Evolutionary conservation across 129 eudicot genomes (phyloP).

Genomic region (Lonicera japonica): DNA sequence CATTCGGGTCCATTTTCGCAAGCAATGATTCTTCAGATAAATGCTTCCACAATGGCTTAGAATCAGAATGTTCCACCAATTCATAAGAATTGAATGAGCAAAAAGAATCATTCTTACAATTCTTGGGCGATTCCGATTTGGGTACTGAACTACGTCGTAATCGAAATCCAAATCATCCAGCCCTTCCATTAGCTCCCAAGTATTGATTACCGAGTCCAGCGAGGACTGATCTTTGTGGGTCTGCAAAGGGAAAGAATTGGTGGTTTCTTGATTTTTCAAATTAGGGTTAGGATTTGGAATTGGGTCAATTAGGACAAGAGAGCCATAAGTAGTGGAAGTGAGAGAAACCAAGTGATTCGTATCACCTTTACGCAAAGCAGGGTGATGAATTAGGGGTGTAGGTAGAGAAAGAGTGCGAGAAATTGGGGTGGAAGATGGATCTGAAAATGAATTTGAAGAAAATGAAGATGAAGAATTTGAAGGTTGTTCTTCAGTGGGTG

Average conservation of each 20-base stretch:
- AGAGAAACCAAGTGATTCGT: conserved; percentile 83
- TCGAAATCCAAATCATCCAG: conserved; percentile 44
- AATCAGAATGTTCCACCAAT: conserved; percentile 47
- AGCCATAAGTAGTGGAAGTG: conserved; percentile 90
- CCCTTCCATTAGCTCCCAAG: conserved; percentile 99
- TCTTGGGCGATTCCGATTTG: conserved; percentile 3
- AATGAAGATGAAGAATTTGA: conserved; percentile 41
- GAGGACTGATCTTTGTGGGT: conserved; percentile 36
- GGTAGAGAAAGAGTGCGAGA: conserved; percentile 71
- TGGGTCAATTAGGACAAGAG: conserved; percentile 42
- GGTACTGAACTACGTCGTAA: not conserved
- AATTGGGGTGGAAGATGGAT: conserved; percentile 41
- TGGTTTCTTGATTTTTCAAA: not conserved
- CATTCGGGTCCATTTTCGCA: conserved; percentile 67
- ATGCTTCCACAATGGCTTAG: conserved; percentile 95
- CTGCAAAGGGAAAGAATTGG: conserved; percentile 5
- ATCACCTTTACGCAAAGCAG: conserved; percentile 66
- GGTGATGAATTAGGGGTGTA: conserved; percentile 79
- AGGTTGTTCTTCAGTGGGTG: conserved; percentile 31
- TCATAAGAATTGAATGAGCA: conserved; percentile 41
- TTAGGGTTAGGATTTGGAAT: conserved; percentile 12
- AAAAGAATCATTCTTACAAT: conserved; percentile 24
- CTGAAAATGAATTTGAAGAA: conserved; percentile 18
- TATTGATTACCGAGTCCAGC: conserved; percentile 85
- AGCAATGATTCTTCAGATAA: conserved; percentile 80